Evolutionary conservation across 2,329 filamentous ascomycete species (phyloP).

Genomic region (Fusarium camptoceras): DNA sequence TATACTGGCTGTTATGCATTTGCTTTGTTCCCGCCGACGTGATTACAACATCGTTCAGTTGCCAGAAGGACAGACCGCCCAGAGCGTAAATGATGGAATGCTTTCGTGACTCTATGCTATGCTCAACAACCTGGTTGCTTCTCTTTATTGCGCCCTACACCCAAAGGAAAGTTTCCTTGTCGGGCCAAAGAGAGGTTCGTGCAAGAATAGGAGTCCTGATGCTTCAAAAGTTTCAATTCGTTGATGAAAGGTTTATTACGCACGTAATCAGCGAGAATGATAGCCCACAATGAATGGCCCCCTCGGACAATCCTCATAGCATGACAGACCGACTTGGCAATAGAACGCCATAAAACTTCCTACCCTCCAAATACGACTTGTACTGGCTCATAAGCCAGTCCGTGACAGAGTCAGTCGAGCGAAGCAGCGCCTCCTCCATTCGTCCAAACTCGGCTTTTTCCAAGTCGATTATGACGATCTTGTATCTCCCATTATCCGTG

Average conservation of each 20-base stretch:
- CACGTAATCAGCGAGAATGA: too few relatives aligned
- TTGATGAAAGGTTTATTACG: too few relatives aligned
- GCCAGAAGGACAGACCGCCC: too few relatives aligned
- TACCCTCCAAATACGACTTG: too few relatives aligned
- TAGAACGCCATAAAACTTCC: not conserved
- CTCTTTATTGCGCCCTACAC: not conserved
- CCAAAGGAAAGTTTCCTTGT: not conserved
- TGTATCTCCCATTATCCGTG: not conserved
- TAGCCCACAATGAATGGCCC: not conserved
- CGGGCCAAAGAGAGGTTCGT: too few relatives aligned
- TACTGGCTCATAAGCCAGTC: too few relatives aligned
- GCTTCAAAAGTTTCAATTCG: too few relatives aligned
- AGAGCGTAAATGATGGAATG: too few relatives aligned
- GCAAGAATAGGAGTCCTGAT: too few relatives aligned
- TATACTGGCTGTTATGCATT: conserved; percentile 11
- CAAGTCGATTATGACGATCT: not conserved
- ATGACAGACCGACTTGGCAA: not conserved
- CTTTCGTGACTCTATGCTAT: not conserved
- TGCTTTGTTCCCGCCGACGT: not conserved
- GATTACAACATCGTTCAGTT: not conserved
- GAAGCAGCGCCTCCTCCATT: not conserved
- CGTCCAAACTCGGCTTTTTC: rapidly evolving
- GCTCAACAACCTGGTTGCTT: not conserved
- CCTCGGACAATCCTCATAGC: not conserved
- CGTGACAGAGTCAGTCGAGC: too few relatives aligned